Conservation (phyloP, 2,329 filamentous ascomycete species). For the Xylaria sp. region DNA sequence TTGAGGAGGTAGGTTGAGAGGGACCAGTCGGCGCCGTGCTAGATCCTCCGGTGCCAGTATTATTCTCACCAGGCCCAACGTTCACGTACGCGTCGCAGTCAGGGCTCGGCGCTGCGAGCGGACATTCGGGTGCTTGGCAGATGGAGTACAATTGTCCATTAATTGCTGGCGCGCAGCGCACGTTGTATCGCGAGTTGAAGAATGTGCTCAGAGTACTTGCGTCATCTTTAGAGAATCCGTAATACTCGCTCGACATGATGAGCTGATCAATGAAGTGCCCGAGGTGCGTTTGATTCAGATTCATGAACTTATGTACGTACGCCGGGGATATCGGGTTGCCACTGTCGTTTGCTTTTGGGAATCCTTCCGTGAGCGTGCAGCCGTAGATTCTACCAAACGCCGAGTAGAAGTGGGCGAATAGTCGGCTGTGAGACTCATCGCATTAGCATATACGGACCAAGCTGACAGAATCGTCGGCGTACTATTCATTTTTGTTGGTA, state of each 20-base stretch:
- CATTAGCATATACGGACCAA: conserved; percentile 5
- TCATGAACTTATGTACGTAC: conserved; percentile 20
- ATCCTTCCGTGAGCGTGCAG: conserved; percentile 4
- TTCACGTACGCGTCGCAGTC: conserved; percentile 14
- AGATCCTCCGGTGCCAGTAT: neutral
- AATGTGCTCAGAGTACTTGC: conserved; percentile 3
- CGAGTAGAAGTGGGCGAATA: conserved; percentile 14
- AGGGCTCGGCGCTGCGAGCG: conserved; percentile 12
- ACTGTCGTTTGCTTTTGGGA: conserved; percentile 15
- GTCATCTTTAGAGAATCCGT: conserved; percentile 10
- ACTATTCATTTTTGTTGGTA: conserved; percentile 8
- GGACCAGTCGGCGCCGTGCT: neutral
- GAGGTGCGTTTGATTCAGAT: conserved; percentile 16
- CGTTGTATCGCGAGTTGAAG: conserved; percentile 13
- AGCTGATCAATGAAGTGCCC: conserved; percentile 15
- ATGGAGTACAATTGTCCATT: conserved; percentile 13
- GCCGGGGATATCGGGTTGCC: conserved; percentile 5
- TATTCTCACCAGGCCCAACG: conserved; percentile 2
- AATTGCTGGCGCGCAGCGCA: conserved; percentile 9
- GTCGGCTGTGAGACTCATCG: conserved; percentile 1
- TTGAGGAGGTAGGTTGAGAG: conserved; percentile 6
- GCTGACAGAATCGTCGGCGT: neutral
- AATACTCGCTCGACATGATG: conserved; percentile 8
- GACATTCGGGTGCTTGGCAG: conserved; percentile 16
- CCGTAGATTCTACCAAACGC: conserved; percentile 11